A percentile compares a stretch with the other conserved stretches of the same genome.
Conservation (phyloP, 2,329 filamentous ascomycete genomes). For the Huntiella bhutanensis region DNA sequence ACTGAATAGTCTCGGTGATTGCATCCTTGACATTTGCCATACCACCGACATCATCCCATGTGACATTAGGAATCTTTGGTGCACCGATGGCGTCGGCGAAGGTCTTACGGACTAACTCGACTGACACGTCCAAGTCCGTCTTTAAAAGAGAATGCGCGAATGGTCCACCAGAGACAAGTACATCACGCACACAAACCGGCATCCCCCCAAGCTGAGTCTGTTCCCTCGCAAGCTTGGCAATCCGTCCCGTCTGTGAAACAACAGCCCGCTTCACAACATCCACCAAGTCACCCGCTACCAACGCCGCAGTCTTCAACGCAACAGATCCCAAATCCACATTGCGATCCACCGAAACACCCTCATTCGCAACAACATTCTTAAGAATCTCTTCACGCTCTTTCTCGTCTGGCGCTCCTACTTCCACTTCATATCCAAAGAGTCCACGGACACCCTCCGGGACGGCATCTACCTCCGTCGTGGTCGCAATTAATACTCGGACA, state of each 20-base stretch:
- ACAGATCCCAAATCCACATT: conserved; percentile 71
- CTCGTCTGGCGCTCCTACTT: conserved; percentile 85
- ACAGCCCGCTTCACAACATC: conserved; percentile 85
- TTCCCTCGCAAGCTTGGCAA: conserved; percentile 37
- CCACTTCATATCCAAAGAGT: conserved; percentile 86
- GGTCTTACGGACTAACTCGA: conserved; percentile 90
- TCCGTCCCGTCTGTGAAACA: conserved; percentile 53
- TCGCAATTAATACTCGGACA: conserved; percentile 70
- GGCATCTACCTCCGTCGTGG: conserved; percentile 88
- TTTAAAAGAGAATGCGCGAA: conserved; percentile 61
- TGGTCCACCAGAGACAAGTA: conserved; percentile 74
- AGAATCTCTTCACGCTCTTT: conserved; percentile 79
- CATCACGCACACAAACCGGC: conserved; percentile 51
- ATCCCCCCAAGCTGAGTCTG: conserved; percentile 17
- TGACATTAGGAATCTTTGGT: conserved; percentile 92
- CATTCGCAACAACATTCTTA: conserved; percentile 55
- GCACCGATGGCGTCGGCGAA: conserved; percentile 95
- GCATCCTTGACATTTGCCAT: conserved; percentile 88
- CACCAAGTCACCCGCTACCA: conserved; percentile 84
- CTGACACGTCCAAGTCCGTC: conserved; percentile 74
- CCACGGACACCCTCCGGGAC: conserved; percentile 77
- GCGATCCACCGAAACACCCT: conserved; percentile 56
- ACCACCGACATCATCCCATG: conserved; percentile 90
- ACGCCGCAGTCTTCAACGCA: conserved; percentile 83
- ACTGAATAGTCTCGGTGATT: conserved; percentile 89